Percentiles rank a stretch among this genome's conserved stretches.
Conservation (phyloP, 1,284 basidiomycete species). For the Ustilago cynodontis region DNA sequence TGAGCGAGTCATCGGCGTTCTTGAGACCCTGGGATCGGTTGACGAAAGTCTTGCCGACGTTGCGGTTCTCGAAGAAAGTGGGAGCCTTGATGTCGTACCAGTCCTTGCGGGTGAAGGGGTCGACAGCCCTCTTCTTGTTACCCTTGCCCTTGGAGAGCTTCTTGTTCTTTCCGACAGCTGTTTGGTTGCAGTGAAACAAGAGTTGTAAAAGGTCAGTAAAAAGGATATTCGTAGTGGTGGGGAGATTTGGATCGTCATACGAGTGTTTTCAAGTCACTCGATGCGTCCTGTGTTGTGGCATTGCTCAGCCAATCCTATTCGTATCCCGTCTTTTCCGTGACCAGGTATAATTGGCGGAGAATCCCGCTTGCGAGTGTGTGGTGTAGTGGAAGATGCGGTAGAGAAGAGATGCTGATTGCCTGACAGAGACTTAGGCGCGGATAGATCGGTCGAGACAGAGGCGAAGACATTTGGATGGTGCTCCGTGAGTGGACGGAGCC, state of each 20-base stretch:
- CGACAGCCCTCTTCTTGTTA: slow-evolving; percentile 97
- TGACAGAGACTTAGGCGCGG: neutral
- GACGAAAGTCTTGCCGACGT: slow-evolving; percentile 98
- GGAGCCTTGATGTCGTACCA: slow-evolving; percentile 99
- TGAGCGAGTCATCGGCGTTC: slow-evolving; percentile 98
- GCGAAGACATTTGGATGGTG: too few species aligned
- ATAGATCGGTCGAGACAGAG: too few species aligned
- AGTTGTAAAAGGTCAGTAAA: slow-evolving; percentile 12
- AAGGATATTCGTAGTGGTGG: neutral
- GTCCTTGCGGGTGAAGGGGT: slow-evolving; percentile 99
- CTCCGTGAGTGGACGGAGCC: too few species aligned
- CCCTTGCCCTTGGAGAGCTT: slow-evolving; percentile 99
- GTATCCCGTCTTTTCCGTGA: slow-evolving; percentile 3
- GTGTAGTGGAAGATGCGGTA: neutral
- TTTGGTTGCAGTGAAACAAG: neutral
- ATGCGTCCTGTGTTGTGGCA: neutral
- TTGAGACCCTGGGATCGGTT: slow-evolving; percentile 98
- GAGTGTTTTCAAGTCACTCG: neutral
- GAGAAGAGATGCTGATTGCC: neutral
- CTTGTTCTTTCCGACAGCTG: slow-evolving; percentile 83
- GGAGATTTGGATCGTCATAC: neutral
- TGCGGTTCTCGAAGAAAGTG: slow-evolving; percentile 95
- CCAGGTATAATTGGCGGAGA: neutral
- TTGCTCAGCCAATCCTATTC: slow-evolving; percentile 14
- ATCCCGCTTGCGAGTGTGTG: neutral